phyloP scores from a whole-genome alignment of 2,329 filamentous ascomycete genomes.

The Neocatenulostroma microsporum region DNA sequence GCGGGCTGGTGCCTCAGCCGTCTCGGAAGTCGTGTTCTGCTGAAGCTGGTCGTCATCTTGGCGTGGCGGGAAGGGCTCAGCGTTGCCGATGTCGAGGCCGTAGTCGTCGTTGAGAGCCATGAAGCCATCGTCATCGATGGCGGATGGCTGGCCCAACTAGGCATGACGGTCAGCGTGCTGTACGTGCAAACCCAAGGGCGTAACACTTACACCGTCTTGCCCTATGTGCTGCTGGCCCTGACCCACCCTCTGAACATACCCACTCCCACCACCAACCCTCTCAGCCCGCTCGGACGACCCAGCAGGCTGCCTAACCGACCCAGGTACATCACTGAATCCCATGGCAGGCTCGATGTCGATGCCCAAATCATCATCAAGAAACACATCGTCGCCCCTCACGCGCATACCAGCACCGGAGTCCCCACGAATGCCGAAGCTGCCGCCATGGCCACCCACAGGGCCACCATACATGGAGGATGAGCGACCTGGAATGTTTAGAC shows the following conservation, averaged over 20 bases:
- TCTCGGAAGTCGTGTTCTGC: constrained; percentile 27
- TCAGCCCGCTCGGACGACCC: constrained; percentile 8
- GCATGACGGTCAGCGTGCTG: too few relatives aligned
- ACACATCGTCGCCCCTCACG: constrained; percentile 41
- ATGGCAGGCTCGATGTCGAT: constrained; percentile 56
- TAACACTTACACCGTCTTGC: constrained; percentile 33
- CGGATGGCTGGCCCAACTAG: constrained; percentile 12
- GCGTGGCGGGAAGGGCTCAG: constrained; percentile 19
- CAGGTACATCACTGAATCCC: constrained; percentile 13
- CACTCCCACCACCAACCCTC: constrained; percentile 27
- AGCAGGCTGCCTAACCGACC: constrained; percentile 10
- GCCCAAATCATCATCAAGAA: constrained; percentile 22
- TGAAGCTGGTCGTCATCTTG: neutral
- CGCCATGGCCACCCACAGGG: constrained; percentile 29
- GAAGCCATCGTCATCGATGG: constrained; percentile 26
- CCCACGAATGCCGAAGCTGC: constrained; percentile 27
- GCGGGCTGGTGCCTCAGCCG: constrained; percentile 34
- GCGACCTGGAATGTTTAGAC: constrained; percentile 39
- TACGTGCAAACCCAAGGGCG: too few relatives aligned
- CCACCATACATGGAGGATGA: constrained; percentile 34
- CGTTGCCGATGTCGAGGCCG: constrained; percentile 15
- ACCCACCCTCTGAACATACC: constrained; percentile 36
- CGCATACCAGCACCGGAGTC: constrained; percentile 29
- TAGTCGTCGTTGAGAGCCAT: constrained; percentile 22
- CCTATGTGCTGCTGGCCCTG: constrained; percentile 32